Percentiles rank a stretch among this genome's conserved stretches.
These are phyloP conservation scores for Nicotiana paniculata DNA, from an alignment of 257 asterid species.

Conservation along the genomic window DNA sequence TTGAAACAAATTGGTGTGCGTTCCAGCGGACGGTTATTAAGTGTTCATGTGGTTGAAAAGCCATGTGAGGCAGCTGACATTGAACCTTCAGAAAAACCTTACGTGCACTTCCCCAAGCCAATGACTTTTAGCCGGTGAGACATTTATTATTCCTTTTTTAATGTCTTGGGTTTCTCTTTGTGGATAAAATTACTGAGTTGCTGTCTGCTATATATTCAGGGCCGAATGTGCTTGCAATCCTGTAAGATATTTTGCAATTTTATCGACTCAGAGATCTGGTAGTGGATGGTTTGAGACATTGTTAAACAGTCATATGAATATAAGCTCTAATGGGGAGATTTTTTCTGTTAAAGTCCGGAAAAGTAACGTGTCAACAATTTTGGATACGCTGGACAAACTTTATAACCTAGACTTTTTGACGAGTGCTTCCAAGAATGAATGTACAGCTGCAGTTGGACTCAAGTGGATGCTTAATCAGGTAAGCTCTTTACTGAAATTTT, in stretches of 20 bases:
- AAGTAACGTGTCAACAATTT: constrained; percentile 57
- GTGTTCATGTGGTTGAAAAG: constrained; percentile 37
- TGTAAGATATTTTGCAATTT: constrained; percentile 73
- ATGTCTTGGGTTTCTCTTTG: background rate
- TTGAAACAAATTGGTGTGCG: constrained; percentile 51
- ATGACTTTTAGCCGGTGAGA: constrained; percentile 70
- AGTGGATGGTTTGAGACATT: constrained; percentile 97
- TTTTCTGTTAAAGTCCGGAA: constrained; percentile 81
- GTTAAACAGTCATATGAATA: constrained; percentile 69
- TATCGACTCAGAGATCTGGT: constrained; percentile 93
- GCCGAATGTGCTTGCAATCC: constrained; percentile 79
- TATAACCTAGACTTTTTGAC: constrained; percentile 78
- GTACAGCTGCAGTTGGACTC: constrained; percentile 97
- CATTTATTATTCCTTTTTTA: background rate
- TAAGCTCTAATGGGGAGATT: constrained; percentile 91
- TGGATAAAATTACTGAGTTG: constrained; percentile 5
- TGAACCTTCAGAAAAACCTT: constrained; percentile 55
- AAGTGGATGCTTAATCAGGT: constrained; percentile 99
- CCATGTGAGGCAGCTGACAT: constrained; percentile 45
- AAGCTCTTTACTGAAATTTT: constrained; percentile 17
- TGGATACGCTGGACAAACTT: constrained; percentile 68
- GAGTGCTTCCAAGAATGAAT: constrained; percentile 94
- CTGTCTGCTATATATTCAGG: constrained; percentile 31
- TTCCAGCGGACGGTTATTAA: constrained; percentile 29
- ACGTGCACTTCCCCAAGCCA: constrained; percentile 73